Evolutionary conservation across 306 rosid genomes (phyloP).

Genomic region (Dryas octopetala): DNA sequence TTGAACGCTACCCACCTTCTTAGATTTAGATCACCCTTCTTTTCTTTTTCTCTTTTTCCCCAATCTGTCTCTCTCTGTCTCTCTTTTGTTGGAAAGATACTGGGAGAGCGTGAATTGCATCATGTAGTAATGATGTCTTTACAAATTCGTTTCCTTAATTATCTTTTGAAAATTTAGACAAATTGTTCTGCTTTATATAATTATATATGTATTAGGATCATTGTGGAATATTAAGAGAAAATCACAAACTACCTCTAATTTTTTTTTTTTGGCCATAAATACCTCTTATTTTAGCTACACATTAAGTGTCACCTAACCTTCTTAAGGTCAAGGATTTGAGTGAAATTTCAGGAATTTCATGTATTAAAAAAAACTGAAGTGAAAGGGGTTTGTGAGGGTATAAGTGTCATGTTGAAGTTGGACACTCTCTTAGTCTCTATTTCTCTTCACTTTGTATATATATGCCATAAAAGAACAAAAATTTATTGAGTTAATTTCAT

Average conservation of each 20-base stretch:
- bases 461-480: slow-evolving; percentile 12
- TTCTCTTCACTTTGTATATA: background rate
- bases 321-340: background rate
- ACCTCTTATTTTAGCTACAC: background rate
- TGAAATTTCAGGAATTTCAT: background rate
- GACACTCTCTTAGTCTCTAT: background rate
- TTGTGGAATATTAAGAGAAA: slow-evolving; percentile 24
- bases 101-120: slow-evolving; percentile 28
- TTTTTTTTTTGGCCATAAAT: background rate
- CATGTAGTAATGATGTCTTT: slow-evolving; percentile 26
- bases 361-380: background rate
- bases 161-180: background rate
- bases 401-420: background rate
- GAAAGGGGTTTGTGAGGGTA: background rate
- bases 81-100: slow-evolving; percentile 26
- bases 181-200: slow-evolving; percentile 7
- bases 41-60: background rate
- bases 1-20: slow-evolving; percentile 34
- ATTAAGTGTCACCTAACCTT: background rate
- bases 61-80: slow-evolving; percentile 6
- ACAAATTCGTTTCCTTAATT: slow-evolving; percentile 11
- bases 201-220: slow-evolving; percentile 20
- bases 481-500: background rate
- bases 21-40: slow-evolving; percentile 8
- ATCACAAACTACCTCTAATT: background rate